Conservation (phyloP, 2,329 filamentous ascomycete genomes). For the Pseudodiploospora longispora region DNA sequence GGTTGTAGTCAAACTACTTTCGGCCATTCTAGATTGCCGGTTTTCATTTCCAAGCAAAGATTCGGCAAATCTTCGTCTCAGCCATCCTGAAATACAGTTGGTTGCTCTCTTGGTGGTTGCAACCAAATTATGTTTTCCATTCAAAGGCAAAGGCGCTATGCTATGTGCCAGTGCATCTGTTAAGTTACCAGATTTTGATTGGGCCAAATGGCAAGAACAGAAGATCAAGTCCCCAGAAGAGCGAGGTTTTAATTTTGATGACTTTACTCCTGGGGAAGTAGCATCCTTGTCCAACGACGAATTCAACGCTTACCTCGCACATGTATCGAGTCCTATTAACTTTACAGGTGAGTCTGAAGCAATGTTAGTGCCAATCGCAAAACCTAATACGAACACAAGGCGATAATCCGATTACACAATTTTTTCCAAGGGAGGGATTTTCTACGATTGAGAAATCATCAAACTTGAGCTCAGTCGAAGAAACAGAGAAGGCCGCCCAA, state of each 20-base stretch:
- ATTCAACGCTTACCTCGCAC: conserved; percentile 57
- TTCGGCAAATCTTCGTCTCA: conserved; percentile 37
- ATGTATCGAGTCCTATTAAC: conserved; percentile 25
- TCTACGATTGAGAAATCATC: conserved; percentile 6
- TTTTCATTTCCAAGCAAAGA: conserved; percentile 42
- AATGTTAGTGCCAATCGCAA: conserved; percentile 3
- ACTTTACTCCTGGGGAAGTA: conserved; percentile 54
- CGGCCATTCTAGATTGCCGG: conserved; percentile 40
- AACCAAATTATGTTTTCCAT: conserved; percentile 71
- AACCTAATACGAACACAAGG: conserved; percentile 10
- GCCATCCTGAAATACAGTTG: conserved; percentile 68
- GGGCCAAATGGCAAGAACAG: conserved; percentile 57
- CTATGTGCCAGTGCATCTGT: conserved; percentile 4
- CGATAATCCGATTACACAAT: conserved; percentile 20
- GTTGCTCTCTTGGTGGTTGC: conserved; percentile 64
- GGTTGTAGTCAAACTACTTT: conserved; percentile 36
- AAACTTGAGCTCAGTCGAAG: conserved; percentile 17
- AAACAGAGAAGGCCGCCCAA: conserved; percentile 16
- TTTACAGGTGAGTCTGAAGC: conserved; percentile 19
- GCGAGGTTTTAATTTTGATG: conserved; percentile 31
- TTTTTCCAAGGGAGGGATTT: conserved; percentile 25
- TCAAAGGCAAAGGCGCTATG: conserved; percentile 48
- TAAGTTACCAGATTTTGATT: conserved; percentile 46
- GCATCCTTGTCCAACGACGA: conserved; percentile 51
- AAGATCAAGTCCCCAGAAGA: conserved; percentile 26